Conservation (phyloP, 495 filamentous ascomycete species). For the Chaetomium tenue region DNA sequence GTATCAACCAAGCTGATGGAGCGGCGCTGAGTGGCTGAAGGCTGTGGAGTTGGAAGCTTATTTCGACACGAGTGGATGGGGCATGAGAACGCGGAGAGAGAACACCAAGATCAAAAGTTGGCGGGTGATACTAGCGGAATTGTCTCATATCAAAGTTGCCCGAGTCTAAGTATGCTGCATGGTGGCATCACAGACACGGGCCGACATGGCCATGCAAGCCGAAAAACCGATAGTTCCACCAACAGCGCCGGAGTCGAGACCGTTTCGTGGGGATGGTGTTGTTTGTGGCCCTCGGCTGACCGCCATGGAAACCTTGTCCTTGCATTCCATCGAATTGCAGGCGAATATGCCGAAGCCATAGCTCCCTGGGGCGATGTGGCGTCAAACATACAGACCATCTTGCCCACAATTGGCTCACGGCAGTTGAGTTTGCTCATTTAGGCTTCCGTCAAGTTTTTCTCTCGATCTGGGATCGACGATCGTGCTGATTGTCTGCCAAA, state of each 20-base stretch:
- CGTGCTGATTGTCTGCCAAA: not conserved
- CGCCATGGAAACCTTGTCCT: not conserved
- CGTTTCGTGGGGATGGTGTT: not conserved
- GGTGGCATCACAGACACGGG: not conserved
- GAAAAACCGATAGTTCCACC: not conserved
- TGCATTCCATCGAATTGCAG: not conserved
- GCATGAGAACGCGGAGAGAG: not conserved
- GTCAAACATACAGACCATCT: not conserved
- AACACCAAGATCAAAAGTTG: not conserved
- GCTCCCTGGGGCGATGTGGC: not conserved
- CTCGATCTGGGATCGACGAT: constrained; percentile 5
- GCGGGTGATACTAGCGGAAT: not conserved
- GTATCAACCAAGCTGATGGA: no score
- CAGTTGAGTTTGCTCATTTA: constrained; percentile 3
- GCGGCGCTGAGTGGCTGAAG: no score
- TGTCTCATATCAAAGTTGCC: not conserved
- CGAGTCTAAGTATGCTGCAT: not conserved
- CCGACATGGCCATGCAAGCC: not conserved
- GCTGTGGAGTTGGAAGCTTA: no score
- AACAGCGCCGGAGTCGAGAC: not conserved
- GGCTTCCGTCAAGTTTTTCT: not conserved
- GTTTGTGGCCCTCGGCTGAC: not conserved
- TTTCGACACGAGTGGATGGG: not conserved
- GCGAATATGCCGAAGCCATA: not conserved
- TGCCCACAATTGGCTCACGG: not conserved